A percentile compares a stretch with the other conserved stretches of the same genome.
Evolutionary conservation across 225 moss, liverwort and hornwort species (phyloP).

Genomic region (Antitrichia curtipendula): DNA sequence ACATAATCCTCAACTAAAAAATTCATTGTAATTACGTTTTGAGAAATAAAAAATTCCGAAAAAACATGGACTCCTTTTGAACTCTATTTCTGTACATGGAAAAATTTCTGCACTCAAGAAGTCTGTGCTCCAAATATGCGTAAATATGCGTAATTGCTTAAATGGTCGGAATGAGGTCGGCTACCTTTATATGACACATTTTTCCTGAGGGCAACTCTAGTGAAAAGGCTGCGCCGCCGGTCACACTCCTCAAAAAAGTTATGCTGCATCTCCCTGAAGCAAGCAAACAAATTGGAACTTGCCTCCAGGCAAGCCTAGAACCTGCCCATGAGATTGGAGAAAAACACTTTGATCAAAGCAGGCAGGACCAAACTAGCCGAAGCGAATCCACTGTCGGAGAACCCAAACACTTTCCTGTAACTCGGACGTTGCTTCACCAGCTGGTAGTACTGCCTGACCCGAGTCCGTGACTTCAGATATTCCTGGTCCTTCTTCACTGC

Average conservation of each 20-base stretch:
- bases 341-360: slow-evolving; percentile 19
- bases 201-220: too few species aligned
- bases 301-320: neutral
- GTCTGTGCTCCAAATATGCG: too few species aligned
- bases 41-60: too few species aligned
- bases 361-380: neutral
- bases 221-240: neutral
- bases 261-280: neutral
- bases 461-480: neutral
- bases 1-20: too few species aligned
- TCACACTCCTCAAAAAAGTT: neutral
- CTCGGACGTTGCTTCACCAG: slow-evolving; percentile 44
- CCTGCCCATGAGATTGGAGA: slow-evolving; percentile 27
- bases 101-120: too few species aligned
- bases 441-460: slow-evolving; percentile 25
- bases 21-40: too few species aligned
- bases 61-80: too few species aligned
- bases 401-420: slow-evolving; percentile 36
- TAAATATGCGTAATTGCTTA: too few species aligned
- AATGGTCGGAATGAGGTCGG: too few species aligned
- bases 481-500: slow-evolving; percentile 28
- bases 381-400: slow-evolving; percentile 11
- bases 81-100: too few species aligned
- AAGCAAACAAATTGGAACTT: neutral
- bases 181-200: too few species aligned